Base-by-base conservation (phyloP, 306 rosid genomes). In the Quercus engelmannii region DNA sequence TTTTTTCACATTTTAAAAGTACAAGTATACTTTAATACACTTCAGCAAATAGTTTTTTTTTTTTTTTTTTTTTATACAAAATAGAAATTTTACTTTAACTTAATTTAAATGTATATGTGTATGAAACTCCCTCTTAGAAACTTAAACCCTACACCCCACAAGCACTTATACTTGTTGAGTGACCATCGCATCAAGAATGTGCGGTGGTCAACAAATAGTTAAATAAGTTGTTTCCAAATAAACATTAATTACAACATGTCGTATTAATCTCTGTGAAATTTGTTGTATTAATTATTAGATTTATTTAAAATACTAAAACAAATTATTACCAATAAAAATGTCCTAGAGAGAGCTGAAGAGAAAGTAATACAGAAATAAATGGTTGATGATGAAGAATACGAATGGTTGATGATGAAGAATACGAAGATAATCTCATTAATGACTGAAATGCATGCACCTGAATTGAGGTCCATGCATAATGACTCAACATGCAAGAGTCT, bases 91-190 rank as follows among this genome's bases (percentile, higher is more conserved):
- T 35, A 35, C 0, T 35, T 2, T 35, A 6, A 0, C 0, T 0
- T 35, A 35, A 35, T 35, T 0, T 6, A 35, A 35, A 0, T 35
- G 9, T 6, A 35, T 35, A 35, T 35, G 2, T 1, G 1, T 35
- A 35, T 6, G 0, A 35, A 35, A 35, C 0, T 6, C 2, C 0
- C 0, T 35, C 0, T 35, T 6, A 1, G 0, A 35, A 8, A 35
- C 9, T 6, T 35, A 35, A 35, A 35, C 0, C 0, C 0, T 2
- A 6, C 2, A 35, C 2, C 0, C 2, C 1, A 35, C 8, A 35
- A 35, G 0, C 2, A 35, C 2, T 35, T 35, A 35, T 35, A 35
- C 0, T 35, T 35, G 2, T 35, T 0, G 0, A 35, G 41, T 35
- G 8, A 35, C 0, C 0, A 35, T 35, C 2, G 2, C 41, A 35